Percentiles rank a stretch among this genome's conserved stretches.
Conservation (phyloP, 1,284 basidiomycete genomes). For the Cryptococcus sp. region DNA sequence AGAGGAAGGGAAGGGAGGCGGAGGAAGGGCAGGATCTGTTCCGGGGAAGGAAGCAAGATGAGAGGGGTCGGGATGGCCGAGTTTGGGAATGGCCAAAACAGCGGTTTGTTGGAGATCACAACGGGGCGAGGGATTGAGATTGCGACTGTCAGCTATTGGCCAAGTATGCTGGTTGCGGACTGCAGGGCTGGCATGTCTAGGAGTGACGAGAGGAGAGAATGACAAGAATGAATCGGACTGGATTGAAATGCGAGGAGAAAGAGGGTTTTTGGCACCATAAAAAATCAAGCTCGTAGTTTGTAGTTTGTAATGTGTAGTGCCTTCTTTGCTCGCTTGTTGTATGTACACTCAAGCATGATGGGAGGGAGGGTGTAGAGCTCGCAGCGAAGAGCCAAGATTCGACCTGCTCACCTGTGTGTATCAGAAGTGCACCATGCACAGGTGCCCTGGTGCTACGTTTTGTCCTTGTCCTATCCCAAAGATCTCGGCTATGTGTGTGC, state of each 20-base stretch:
- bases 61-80: neutral
- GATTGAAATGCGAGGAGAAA: neutral
- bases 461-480: too few species aligned
- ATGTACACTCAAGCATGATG: too few species aligned
- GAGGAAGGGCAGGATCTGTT: neutral
- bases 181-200: neutral
- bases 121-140: conserved; percentile 1
- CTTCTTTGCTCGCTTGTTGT: too few species aligned
- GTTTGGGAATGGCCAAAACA: neutral
- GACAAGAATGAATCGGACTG: neutral
- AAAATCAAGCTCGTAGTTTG: too few species aligned
- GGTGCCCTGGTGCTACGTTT: too few species aligned
- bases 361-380: too few species aligned
- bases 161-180: neutral
- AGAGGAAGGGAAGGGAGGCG: neutral
- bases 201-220: neutral
- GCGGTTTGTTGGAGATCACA: neutral
- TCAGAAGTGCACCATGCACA: too few species aligned
- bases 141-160: neutral
- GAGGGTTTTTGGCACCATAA: too few species aligned
- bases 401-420: too few species aligned
- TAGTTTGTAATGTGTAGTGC: too few species aligned
- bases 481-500: too few species aligned
- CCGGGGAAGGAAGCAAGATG: neutral
- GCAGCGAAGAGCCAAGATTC: too few species aligned